Percentiles rank a stretch among this genome's conserved stretches.
Conservation (phyloP, 345 rosid species). For the Camelina neglecta region DNA sequence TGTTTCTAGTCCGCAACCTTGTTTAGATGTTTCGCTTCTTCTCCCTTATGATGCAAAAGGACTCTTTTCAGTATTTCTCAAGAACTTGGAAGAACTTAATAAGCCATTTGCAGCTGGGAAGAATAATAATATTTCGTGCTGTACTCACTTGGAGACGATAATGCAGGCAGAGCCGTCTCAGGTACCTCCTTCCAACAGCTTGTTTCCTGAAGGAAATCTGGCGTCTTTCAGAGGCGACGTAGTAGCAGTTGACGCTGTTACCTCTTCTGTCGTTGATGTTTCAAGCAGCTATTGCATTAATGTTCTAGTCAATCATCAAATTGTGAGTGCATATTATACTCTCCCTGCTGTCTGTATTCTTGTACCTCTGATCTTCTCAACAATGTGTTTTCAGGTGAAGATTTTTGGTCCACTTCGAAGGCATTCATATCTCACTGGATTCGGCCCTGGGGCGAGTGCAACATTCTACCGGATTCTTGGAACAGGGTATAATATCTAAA, state of each 20-base stretch:
- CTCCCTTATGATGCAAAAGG: conserved; percentile 49
- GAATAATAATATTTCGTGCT: conserved; percentile 40
- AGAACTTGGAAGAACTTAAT: conserved; percentile 46
- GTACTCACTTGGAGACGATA: conserved; percentile 27
- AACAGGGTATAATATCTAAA: conserved; percentile 52
- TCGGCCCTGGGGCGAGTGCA: conserved; percentile 70
- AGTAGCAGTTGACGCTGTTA: conserved; percentile 53
- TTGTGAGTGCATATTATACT: conserved; percentile 50
- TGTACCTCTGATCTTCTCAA: conserved; percentile 31
- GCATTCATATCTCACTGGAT: conserved; percentile 65
- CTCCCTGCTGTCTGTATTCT: conserved; percentile 18
- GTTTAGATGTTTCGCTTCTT: conserved; percentile 61
- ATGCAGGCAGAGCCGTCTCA: conserved; percentile 36
- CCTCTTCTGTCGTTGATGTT: conserved; percentile 34
- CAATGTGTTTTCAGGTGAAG: conserved; percentile 57
- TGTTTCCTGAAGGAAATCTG: conserved; percentile 68
- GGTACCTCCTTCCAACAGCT: conserved; percentile 43
- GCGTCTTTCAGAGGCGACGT: conserved; percentile 63
- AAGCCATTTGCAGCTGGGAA: conserved; percentile 41
- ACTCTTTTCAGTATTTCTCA: conserved; percentile 49
- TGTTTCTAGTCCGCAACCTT: conserved; percentile 29
- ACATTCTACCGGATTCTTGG: conserved; percentile 74
- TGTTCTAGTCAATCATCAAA: conserved; percentile 56
- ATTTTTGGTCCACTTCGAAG: conserved; percentile 62
- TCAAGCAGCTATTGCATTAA: conserved; percentile 51